A percentile compares a stretch with the other conserved stretches of the same genome.
Evolutionary conservation across 208 protist genomes (phyloP).

Genomic region (Leishmania tarentolae): DNA sequence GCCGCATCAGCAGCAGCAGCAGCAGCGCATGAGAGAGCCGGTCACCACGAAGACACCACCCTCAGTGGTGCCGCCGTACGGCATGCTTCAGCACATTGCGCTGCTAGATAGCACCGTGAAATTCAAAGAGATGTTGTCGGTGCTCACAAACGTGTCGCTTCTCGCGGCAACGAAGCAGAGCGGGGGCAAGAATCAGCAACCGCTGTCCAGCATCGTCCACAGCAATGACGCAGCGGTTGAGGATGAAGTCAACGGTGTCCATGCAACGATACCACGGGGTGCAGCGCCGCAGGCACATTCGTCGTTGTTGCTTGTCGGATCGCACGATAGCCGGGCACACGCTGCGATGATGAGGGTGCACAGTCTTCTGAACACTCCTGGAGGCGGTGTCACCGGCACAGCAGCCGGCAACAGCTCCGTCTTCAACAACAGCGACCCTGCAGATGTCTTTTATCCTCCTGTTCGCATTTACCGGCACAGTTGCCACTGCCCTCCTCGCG

Average conservation of each 20-base stretch:
- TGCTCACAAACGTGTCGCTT: constrained; percentile 32
- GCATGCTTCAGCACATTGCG: background rate
- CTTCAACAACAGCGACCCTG: constrained; percentile 4
- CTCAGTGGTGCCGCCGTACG: background rate
- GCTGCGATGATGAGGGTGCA: constrained; percentile 27
- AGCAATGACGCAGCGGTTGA: background rate
- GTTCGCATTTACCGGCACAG: constrained; percentile 56
- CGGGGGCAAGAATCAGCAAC: background rate
- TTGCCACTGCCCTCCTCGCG: constrained; percentile 41
- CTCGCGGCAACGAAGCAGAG: constrained; percentile 10
- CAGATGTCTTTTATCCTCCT: constrained; percentile 54
- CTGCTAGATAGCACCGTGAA: constrained; percentile 26
- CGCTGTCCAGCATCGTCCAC: background rate
- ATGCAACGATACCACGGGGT: background rate
- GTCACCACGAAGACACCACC: background rate
- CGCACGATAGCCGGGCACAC: constrained; percentile 18
- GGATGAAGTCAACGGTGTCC: constrained; percentile 7
- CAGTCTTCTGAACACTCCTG: constrained; percentile 22
- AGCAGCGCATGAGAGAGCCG: background rate
- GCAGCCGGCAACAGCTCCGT: background rate
- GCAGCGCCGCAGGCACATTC: background rate
- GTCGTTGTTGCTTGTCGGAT: constrained; percentile 17
- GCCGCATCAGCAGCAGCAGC: background rate
- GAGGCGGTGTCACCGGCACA: constrained; percentile 4
- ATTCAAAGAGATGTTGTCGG: constrained; percentile 23